Evolutionary conservation across 1,139 yeast genomes (phyloP), one percentile per base, ranked within the genome.

Genomic region (Suhomyces kunorum): DNA sequence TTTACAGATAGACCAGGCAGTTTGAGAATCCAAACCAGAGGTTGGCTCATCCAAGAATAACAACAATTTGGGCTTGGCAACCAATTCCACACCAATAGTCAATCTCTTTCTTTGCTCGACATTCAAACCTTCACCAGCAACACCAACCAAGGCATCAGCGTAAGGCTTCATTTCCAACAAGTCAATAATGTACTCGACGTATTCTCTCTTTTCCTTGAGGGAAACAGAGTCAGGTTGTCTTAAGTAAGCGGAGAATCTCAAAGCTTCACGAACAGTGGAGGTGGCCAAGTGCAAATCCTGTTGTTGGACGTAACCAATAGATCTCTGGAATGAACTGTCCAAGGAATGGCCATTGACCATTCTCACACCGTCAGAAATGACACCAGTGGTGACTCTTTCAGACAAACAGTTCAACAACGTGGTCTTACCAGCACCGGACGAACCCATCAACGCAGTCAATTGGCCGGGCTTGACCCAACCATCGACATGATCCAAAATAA

Each of bases 391-490:
- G 23, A 65, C 55, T 49, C 71, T 58, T 35, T 62, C 66, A 18
- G 66, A 59, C 46, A 63, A 57, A 47, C 60, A 54, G 47, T 63
- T 63, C 53, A 63, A 60, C 42, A 63, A 56, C 1, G 66, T 63
- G 28, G 68, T 63, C 45, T 62, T 63, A 51, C 68, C 68, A 27
- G 68, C 68, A 51, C 68, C 68, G 15, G 66, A 59, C 17, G 65
- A 61, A 33, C 68, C 59, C 59, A 55, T 55, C 42, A 64, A 55
- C 13, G 68, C 68, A 20, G 68, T 64, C 42, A 64, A 53, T 46
- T 63, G 63, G 36, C 69, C 69, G 9, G 90, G 90, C 56, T 82
- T 81, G 34, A 86, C 92, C 62, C 61, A 58, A 28, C 53, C 53
- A 32, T 46, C 47, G 34, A 51, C 35, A 47, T 39, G 40, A 51